Conservation (phyloP, 257 asterid genomes). For the Primulina eburnea region DNA sequence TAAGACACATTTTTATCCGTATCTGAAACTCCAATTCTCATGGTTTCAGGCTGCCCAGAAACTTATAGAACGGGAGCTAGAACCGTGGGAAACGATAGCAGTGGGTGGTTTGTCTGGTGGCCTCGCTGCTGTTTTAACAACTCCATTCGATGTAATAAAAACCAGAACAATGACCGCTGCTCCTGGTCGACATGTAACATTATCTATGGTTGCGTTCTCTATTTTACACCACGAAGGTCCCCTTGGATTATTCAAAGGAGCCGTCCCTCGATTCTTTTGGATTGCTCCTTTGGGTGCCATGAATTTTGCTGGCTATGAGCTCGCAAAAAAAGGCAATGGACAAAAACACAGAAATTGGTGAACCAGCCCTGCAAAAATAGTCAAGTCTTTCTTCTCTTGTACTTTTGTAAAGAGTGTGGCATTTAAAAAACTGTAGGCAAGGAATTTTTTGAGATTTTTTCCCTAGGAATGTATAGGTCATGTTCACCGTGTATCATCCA, state of each 20-base stretch:
- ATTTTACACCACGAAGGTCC: slow-evolving; percentile 43
- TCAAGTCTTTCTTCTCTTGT: background rate
- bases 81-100: slow-evolving; percentile 50
- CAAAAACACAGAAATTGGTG: slow-evolving; percentile 23
- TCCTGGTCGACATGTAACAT: slow-evolving; percentile 29
- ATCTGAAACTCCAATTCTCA: background rate
- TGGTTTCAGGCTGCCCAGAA: slow-evolving; percentile 36
- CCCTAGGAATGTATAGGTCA: background rate
- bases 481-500: slow-evolving; percentile 20
- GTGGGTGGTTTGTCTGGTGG: slow-evolving; percentile 59
- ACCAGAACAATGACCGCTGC: slow-evolving; percentile 48
- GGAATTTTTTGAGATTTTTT: background rate
- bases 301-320: slow-evolving; percentile 57
- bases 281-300: slow-evolving; percentile 51
- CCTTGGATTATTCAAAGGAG: slow-evolving; percentile 48
- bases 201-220: slow-evolving; percentile 32
- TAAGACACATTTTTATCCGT: background rate
- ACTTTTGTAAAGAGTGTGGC: background rate
- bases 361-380: slow-evolving; percentile 7
- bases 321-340: slow-evolving; percentile 47
- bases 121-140: slow-evolving; percentile 43
- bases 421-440: background rate
- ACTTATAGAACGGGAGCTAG: slow-evolving; percentile 41
- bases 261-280: slow-evolving; percentile 50
- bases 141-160: slow-evolving; percentile 52